Base-by-base conservation (phyloP, 2,329 filamentous ascomycete species). In the Dendrostoma leiphaemia region DNA sequence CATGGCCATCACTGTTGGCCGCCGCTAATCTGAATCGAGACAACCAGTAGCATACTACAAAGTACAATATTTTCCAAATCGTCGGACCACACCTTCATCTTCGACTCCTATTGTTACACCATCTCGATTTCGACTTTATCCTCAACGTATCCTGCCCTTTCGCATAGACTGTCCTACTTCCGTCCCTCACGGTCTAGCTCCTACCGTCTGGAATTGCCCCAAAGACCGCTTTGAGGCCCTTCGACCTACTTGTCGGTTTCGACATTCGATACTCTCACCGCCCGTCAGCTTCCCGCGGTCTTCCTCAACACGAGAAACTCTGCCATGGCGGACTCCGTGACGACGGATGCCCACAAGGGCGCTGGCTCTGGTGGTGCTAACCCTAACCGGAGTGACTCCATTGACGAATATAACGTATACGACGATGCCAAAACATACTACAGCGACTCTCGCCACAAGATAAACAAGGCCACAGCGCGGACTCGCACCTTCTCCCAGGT, bases 381-480 rank as follows among this genome's bases (percentile, higher is more conserved):
- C 17, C 32, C 48, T 31, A 35, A 34, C 21, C 51, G 56, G 28
- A 43, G 65, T 41, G 69, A 71, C 37, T 78, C 74, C 7, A 70
- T 73, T 46, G 78, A 82, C 56, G 77, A 78, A 45, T 67, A 65
- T 50, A 68, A 73, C 28, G 74, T 82, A 45, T 83, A 73, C 60
- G 80, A 82, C 56, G 80, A 83, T 69, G 81, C 81, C 55, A 76
- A 74, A 64, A 83, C 80, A 23, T 84, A 84, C 64, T 84, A 84
- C 60, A 71, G 78, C 23, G 80, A 82, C 32, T 77, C 80, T 51
- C 78, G 81, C 51, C 78, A 81, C 59, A 68, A 68, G 52, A 75
- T 77, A 61, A 60, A 59, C 38, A 75, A 75, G 29, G 71, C 70
- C 48, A 78, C 79, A 21, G 69, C 72, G 37, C 75, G 81, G 48